Evolutionary conservation across 306 rosid species (phyloP), one percentile per base, ranked within the genome.

Genomic region (Biancaea sappan): DNA sequence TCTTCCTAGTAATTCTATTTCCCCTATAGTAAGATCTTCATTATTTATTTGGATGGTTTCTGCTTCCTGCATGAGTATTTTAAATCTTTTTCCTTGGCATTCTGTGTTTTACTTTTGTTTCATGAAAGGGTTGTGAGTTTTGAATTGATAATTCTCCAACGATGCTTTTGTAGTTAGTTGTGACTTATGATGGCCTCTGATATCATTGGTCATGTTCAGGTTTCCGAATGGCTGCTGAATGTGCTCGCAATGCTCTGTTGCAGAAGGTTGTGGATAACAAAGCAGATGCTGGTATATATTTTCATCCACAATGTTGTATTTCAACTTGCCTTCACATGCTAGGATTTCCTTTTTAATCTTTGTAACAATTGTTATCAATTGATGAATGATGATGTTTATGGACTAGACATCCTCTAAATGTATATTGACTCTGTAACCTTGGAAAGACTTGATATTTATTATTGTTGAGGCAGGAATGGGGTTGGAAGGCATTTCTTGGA

Each of bases 191-290:
- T 22, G 6, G 21, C 76, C 50, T 62, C 44, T 70, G 56, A 74
- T 68, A 56, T 65, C 22, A 19, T 54, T 18, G 61, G 54, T 40
- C 31, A 13, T 44, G 72, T 74, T 80, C 75, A 95, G 99, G 99
- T 81, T 94, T 84, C 76, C 92, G 96, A 52, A 94, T 94, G 99
- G 99, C 98, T 15, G 89, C 89, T 31, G 98, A 90, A 82, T 95
- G 97, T 80, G 96, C 98, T 19, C 91, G 90, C 25, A 53, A 86
- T 86, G 92, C 92, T 40, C 76, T 95, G 87, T 83, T 90, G 79
- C 81, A 52, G 72, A 94, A 83, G 82, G 99, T 90, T 57, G 86
- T 90, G 62, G 99, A 94, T 81, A 94, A 94, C 75, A 90, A 86
- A 84, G 86, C 71, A 28, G 96, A 94, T 84, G 65, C 88, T 59